A percentile compares a stretch with the other conserved stretches of the same genome.
These are phyloP conservation scores for Piloderma croceum DNA, from an alignment of 768 basidiomycete species.

Conservation along the genomic window DNA sequence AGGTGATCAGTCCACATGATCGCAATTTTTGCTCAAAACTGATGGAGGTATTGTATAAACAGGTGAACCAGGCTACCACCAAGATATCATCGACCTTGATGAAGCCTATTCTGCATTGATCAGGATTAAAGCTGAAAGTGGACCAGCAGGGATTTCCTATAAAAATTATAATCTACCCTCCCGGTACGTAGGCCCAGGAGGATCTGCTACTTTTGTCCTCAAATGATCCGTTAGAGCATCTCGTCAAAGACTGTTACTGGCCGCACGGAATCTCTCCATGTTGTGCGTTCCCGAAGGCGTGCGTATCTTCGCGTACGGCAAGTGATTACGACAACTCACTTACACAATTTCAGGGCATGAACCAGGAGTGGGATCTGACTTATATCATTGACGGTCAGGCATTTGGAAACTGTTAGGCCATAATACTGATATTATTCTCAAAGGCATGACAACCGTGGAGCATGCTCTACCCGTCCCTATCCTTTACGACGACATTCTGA, in stretches of 20 bases:
- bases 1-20: background rate
- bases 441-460: conserved; percentile 75
- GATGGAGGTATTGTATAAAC: no score
- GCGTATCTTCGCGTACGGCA: conserved; percentile 12
- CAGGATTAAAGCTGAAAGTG: conserved; percentile 69
- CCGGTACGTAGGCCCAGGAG: conserved; percentile 34
- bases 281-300: conserved; percentile 69
- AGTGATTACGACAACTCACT: background rate
- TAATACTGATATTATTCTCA: background rate
- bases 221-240: conserved; percentile 45
- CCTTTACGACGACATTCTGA: conserved; percentile 63
- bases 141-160: conserved; percentile 64
- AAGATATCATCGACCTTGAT: conserved; percentile 54
- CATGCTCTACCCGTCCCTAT: conserved; percentile 61
- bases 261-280: conserved; percentile 60
- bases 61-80: conserved; percentile 40
- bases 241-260: conserved; percentile 57
- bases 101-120: conserved; percentile 63
- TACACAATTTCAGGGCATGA: conserved; percentile 48
- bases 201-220: background rate
- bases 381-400: conserved; percentile 71
- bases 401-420: background rate
- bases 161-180: conserved; percentile 74
- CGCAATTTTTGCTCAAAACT: conserved; percentile 11
- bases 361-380: conserved; percentile 72